These are phyloP conservation scores for Teratosphaeriaceae sp. DNA, from an alignment of 2,329 filamentous ascomycete genomes.

Conservation along the genomic window DNA sequence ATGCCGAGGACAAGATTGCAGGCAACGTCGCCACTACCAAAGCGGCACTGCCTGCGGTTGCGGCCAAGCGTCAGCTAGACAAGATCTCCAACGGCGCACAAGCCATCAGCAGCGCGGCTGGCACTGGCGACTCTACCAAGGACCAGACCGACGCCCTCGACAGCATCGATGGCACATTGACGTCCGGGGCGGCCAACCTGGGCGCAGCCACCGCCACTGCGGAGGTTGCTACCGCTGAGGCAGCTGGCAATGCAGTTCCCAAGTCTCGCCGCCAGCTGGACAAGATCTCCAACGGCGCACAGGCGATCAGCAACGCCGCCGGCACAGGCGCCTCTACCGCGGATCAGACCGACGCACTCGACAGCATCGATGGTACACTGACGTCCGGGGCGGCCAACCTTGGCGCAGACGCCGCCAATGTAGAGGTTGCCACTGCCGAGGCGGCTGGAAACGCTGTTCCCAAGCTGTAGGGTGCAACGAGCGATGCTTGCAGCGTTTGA, in stretches of 20 bases:
- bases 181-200: conserved; percentile 11
- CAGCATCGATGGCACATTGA: conserved; percentile 13
- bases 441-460: conserved; percentile 7
- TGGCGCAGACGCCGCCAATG: conserved; percentile 12
- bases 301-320: conserved; percentile 11
- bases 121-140: conserved; percentile 8
- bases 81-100: conserved; percentile 12
- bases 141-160: conserved; percentile 7
- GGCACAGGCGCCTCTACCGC: conserved; percentile 8
- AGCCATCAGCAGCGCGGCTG: conserved; percentile 10
- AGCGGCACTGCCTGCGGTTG: conserved; percentile 9
- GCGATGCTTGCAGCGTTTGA: too few relatives aligned
- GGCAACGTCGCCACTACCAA: conserved; percentile 4
- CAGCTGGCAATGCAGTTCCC: conserved; percentile 6
- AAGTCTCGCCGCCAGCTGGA: conserved; percentile 14
- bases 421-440: conserved; percentile 15
- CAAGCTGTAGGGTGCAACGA: conserved; percentile 11
- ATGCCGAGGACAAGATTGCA: conserved; percentile 18
- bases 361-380: conserved; percentile 12
- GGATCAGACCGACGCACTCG: conserved; percentile 4
- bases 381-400: conserved; percentile 14
- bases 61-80: conserved; percentile 7
- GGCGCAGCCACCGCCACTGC: conserved; percentile 12
- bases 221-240: conserved; percentile 15
- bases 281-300: conserved; percentile 20